Base-by-base conservation (phyloP, 352 stramenopile genomes). In the Blastocystis sp. region DNA sequence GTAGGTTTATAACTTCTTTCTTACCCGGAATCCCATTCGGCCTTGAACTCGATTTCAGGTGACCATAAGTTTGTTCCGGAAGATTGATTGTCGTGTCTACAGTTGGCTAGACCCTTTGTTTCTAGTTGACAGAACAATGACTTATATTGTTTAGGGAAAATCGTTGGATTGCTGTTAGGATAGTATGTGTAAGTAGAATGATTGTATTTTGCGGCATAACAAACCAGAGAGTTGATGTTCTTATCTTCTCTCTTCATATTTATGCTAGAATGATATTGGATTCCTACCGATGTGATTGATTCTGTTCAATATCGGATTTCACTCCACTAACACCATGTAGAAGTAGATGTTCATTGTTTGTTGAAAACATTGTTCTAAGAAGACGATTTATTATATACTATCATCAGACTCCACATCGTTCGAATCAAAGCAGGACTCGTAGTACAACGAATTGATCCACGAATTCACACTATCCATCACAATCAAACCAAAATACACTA, bases 11-110 rank as follows among this genome's bases (percentile, higher is more conserved):
- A 24, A 37, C 43, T 51, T 7, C 9, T 4, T 46, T 16, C 12
- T 54, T 21, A 37, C 49, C 71, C 32, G 71, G 66, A 83, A 35
- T 56, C 71, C 71, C 63, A 67, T 83, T 83, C 51, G 24, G 51
- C 43, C 14, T 66, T 35, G 27, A 65, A 37, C 1, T 42, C 14
- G 5, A 1, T 83, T 83, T 46, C 51, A 46, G 27, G 21, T 67
- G 49, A 43, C 29, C 71, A 83, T 66, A 83, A 78, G 71, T 83
- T 83, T 66, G 19, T 83, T 83, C 71, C 51, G 71, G 71, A 2
- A 83, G n/a, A 83, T 52, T 35, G 51, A 29, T 9, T 29, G 71
- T 83, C 24, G 46, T 27, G 65, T 83, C 51, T 83, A 58, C 67
- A 58, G n/a, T 63, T 35, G 27, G 43, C 43, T 19, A 58, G 51